phyloP scores from a whole-genome alignment of 306 rosid species.

The Nissolia schottii region DNA sequence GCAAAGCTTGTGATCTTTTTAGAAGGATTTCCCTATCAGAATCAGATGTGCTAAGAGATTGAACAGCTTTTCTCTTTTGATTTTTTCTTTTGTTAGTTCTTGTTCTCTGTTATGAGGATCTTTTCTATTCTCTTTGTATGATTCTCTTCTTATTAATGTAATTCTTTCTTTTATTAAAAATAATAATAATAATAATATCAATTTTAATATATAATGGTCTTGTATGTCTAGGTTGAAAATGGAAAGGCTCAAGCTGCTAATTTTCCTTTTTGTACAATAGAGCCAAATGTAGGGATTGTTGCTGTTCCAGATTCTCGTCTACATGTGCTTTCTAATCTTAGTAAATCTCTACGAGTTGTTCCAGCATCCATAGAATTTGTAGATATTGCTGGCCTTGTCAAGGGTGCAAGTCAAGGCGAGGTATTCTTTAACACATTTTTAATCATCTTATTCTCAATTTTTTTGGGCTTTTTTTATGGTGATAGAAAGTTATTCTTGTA shows the following conservation, averaged over 20 bases:
- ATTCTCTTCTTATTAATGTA: too few relatives aligned
- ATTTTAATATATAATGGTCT: conserved; percentile 22
- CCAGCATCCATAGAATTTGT: conserved; percentile 96
- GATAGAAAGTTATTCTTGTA: not conserved
- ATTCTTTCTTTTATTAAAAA: too few relatives aligned
- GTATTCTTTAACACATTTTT: conserved; percentile 31
- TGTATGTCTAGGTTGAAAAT: conserved; percentile 74
- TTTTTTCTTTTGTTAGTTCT: too few relatives aligned
- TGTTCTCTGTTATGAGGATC: too few relatives aligned
- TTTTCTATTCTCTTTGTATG: too few relatives aligned
- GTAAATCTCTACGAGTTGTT: conserved; percentile 79
- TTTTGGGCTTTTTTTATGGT: not conserved
- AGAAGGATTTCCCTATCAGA: too few relatives aligned
- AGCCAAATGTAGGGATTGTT: conserved; percentile 96
- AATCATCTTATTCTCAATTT: not conserved
- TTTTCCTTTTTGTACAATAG: conserved; percentile 97
- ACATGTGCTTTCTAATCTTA: conserved; percentile 78
- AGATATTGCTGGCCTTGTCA: conserved; percentile 96
- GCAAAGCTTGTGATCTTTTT: too few relatives aligned
- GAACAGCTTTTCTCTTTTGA: too few relatives aligned
- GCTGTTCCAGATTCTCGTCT: conserved; percentile 97
- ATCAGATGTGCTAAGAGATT: too few relatives aligned
- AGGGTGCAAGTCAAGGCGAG: conserved; percentile 99
- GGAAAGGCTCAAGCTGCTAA: conserved; percentile 99
- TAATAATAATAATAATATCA: not conserved